These are phyloP conservation scores for Cladorrhinum sp. DNA, from an alignment of 2,329 filamentous ascomycete genomes.

Conservation along the genomic window DNA sequence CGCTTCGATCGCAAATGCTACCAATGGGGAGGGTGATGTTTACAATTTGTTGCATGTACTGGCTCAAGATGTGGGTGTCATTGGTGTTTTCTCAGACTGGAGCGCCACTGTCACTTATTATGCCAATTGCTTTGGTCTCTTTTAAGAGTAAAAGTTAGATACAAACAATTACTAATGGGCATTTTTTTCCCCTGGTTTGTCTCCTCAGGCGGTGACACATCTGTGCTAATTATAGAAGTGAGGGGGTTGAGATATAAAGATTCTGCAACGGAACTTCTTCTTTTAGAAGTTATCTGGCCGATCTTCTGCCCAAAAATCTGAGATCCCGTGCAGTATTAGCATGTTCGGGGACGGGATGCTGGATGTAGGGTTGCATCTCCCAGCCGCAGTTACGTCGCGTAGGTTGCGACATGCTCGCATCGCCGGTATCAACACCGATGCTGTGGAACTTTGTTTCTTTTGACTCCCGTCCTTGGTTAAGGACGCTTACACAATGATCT, in stretches of 20 bases:
- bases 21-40: slow-evolving; percentile 63
- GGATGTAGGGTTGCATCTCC: background rate
- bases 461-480: background rate
- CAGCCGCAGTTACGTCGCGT: background rate
- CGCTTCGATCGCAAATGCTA: slow-evolving; percentile 49
- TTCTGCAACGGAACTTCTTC: background rate
- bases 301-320: background rate
- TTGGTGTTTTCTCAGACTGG: slow-evolving; percentile 68
- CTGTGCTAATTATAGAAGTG: background rate
- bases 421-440: too few species aligned
- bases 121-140: slow-evolving; percentile 62
- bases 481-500: background rate
- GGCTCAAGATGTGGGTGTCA: slow-evolving; percentile 56
- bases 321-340: background rate
- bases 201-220: too few species aligned
- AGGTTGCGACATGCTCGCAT: too few species aligned
- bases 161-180: background rate
- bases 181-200: too few species aligned
- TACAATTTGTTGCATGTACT: slow-evolving; percentile 65
- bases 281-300: background rate
- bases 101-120: slow-evolving; percentile 66
- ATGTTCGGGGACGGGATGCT: background rate
- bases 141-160: slow-evolving; percentile 4
- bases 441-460: background rate
- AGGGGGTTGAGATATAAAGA: too few species aligned